Evolutionary conservation across 306 rosid genomes (phyloP), one percentile per base, ranked within the genome.

Genomic region (Prunus armeniaca): DNA sequence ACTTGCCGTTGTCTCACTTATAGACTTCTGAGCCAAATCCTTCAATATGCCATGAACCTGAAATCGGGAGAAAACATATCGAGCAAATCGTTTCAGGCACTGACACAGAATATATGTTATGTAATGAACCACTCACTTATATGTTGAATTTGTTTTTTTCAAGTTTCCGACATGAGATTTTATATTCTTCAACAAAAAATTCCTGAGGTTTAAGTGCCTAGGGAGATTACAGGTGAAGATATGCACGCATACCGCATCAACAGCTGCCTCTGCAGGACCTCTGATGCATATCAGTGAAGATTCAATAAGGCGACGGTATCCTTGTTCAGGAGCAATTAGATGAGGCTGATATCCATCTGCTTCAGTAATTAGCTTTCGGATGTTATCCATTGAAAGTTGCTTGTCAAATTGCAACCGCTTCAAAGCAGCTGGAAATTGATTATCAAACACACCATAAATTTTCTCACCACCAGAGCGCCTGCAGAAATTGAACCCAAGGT

Each of bases 301-400:
- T 78, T 85, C 88, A 52, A 85, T 78, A 51, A 85, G 88, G 61
- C 86, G 85, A 4, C 88, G 88, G 64, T 85, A 85, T 15, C 88
- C 88, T 78, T 81, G 86, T 47, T 85, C 88, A 54, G 88, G 88
- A 55, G 88, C 86, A 78, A 85, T 81, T 61, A 85, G 72, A 78
- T 85, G 88, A 71, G 88, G 88, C 22, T 85, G 88, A 61, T 85
- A 85, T 41, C 88, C 88, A 79, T 85, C 86, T 52, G 88, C 88
- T 79, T 85, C 88, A 18, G 86, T 78, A 71, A 81, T 81, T 71
- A 81, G 71, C 83, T 78, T 85, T 62, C 85, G 63, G 41, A 85
- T 82, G 55, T 85, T 85, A 0, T 85, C 81, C 74, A 81, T 74
- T 19, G 88, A 78, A 71, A 85, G 83, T 60, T 78, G 65, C 69